Base-by-base conservation (phyloP, 2,329 filamentous ascomycete genomes). In the Ceratocystis lukuohia region DNA sequence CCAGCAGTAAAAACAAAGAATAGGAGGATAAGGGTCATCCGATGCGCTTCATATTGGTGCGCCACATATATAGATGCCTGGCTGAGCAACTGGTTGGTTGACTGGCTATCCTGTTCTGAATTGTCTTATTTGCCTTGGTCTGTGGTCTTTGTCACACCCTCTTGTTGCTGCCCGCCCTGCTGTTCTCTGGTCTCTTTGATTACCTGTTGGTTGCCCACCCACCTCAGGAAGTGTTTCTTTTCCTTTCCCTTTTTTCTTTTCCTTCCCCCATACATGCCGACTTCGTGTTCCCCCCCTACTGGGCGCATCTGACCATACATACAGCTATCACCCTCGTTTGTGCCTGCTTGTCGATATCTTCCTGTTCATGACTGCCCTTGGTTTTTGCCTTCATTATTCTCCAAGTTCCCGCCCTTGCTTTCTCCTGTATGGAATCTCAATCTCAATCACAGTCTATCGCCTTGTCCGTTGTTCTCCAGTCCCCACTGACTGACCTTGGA, bases 141-240 rank as follows among this genome's bases (percentile, higher is more conserved):
- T 15, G 56, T 33, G 25, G 15, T 37, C 30, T 59, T n/a, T 37
- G 56, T 33, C 56, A 37, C 28, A 37, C 56, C 56, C 7, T 53
- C 48, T 37, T 59, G 25, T 59, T 59, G 28, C 56, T 37, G 56
- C n/a, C 30, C 56, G 15, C 17, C 30, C 28, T 33, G 17, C 20
- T 30, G 25, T 12, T 37, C 33, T n/a, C 30, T 25, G 37, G 10
- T 41, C 17, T n/a, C 15, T 37, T 59, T 37, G 56, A 28, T 37
- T 59, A 59, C n/a, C 17, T n/a, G 12, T 59, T 59, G 56, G 56
- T 37, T 59, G 56, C 56, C 56, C 56, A 37, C 56, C 17, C 56
- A 37, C 28, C 17, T 20, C 3, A n/a, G 1, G 17, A 33, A 7
- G 56, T 15, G 30, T 37, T 59, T 33, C 28, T 37, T 30, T 33